Base-by-base conservation (phyloP, 108 stramenopile genomes). In the Nitzschia palea region DNA sequence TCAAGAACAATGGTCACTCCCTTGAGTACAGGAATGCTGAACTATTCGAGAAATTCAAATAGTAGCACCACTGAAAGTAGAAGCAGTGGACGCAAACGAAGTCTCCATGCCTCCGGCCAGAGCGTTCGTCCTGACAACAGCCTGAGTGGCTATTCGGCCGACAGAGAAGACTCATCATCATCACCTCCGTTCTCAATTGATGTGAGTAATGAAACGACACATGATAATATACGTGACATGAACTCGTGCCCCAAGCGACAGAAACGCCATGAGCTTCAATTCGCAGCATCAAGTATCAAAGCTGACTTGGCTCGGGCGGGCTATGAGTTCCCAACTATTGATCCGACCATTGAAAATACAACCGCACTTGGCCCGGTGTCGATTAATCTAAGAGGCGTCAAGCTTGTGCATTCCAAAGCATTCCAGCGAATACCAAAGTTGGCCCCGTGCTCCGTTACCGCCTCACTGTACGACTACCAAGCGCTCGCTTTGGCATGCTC, bases 131-230 rank as follows among this genome's bases (percentile, higher is more conserved):
- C 29, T 30, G 61, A 62, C 10, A 50, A 62, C 44, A 64, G 63
- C 23, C 22, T 57, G 17, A 73, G 71, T 29, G 71, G 71, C 6
- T 73, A 73, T 31, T 73, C 71, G 26, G 71, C 71, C 14, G 71
- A 73, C 45, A 30, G 56, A 33, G 71, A 68, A 43, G 56, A 34
- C 14, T 28, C 26, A 0, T 58, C 55, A 5, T 29, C 20, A 17
- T 42, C 33, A 4, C 71, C 71, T 47, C 71, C 71, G 2, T 44
- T 73, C 14, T 65, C 63, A 14, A 73, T 73, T 14, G 62, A 73
- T 34, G 52, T 73, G 10, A 30, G 65, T 50, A 52, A 44, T 22
- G 35, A 52, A 32, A 20, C 3, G n/a, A 58, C 26, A 8, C 57
- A 60, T 28, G 15, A 37, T 0, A 30, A 37, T 27, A 40, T 60